phyloP scores from a whole-genome alignment of 495 filamentous ascomycete species.

The Hypoxylon rickii region DNA sequence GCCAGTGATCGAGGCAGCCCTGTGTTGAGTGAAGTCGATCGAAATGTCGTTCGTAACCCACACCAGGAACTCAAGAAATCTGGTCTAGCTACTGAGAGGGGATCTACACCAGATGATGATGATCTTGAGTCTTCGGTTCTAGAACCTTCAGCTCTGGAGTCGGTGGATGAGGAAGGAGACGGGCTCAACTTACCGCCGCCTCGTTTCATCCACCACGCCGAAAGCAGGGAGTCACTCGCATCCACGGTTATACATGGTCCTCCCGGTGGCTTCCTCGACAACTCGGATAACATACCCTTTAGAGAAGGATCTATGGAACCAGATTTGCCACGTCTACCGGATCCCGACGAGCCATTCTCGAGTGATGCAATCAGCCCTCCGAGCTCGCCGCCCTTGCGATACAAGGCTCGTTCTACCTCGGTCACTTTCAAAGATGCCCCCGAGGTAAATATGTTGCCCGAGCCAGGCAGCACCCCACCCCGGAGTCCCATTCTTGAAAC shows the following conservation, averaged over 20 bases:
- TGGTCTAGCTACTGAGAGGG: background rate
- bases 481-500: constrained; percentile 29
- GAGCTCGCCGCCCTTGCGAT: constrained; percentile 49
- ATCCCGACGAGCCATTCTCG: constrained; percentile 39
- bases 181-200: constrained; percentile 39
- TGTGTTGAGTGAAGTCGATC: constrained; percentile 31
- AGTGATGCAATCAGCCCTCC: constrained; percentile 46
- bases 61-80: constrained; percentile 21
- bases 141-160: constrained; percentile 43
- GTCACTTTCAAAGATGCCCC: constrained; percentile 51
- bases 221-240: constrained; percentile 44
- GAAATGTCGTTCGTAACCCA: constrained; percentile 28
- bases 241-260: constrained; percentile 47
- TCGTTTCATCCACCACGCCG: constrained; percentile 30
- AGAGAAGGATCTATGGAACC: constrained; percentile 40
- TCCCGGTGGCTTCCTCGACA: constrained; percentile 25
- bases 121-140: constrained; percentile 50
- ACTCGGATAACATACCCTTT: constrained; percentile 32
- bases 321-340: constrained; percentile 41
- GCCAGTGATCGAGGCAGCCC: background rate
- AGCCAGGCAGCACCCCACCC: constrained; percentile 28
- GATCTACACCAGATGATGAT: constrained; percentile 37
- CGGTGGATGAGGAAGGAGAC: constrained; percentile 38
- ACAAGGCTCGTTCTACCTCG: constrained; percentile 45
- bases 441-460: constrained; percentile 43